Conservation (phyloP, 768 basidiomycete species). For the Leccinellum luteum region DNA sequence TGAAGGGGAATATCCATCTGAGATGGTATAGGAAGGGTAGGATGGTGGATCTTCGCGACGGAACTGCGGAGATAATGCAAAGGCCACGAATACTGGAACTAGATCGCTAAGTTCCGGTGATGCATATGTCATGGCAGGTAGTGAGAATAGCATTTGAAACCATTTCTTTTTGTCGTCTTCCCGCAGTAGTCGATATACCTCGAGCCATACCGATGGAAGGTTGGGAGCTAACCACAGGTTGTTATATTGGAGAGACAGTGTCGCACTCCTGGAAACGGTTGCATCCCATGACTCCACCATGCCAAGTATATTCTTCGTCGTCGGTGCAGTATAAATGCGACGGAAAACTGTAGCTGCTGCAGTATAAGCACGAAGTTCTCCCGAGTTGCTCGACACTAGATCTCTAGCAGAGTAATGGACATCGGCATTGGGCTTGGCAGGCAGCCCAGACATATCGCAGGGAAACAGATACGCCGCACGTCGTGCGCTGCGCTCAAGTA, state of each 20-base stretch:
- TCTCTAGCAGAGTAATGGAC: constrained; percentile 11
- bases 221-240: constrained; percentile 23
- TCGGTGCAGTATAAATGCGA: neutral
- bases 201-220: constrained; percentile 23
- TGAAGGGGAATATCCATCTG: constrained; percentile 9
- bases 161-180: neutral
- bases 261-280: neutral
- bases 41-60: constrained; percentile 10
- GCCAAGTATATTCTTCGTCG: neutral
- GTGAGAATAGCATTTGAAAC: neutral
- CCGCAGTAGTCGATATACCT: constrained; percentile 25
- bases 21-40: constrained; percentile 6
- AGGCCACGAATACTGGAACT: constrained; percentile 20
- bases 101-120: neutral
- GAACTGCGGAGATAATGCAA: constrained; percentile 19
- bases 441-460: neutral
- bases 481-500: constrained; percentile 13
- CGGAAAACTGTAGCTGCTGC: constrained; percentile 1
- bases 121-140: neutral
- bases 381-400: neutral
- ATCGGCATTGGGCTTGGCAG: neutral
- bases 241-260: constrained; percentile 16
- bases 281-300: constrained; percentile 1
- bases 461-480: constrained; percentile 14
- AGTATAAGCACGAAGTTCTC: constrained; percentile 6